Evolutionary conservation across 331 rosid species (phyloP).

Genomic region (Rhamnella rubrinervis): DNA sequence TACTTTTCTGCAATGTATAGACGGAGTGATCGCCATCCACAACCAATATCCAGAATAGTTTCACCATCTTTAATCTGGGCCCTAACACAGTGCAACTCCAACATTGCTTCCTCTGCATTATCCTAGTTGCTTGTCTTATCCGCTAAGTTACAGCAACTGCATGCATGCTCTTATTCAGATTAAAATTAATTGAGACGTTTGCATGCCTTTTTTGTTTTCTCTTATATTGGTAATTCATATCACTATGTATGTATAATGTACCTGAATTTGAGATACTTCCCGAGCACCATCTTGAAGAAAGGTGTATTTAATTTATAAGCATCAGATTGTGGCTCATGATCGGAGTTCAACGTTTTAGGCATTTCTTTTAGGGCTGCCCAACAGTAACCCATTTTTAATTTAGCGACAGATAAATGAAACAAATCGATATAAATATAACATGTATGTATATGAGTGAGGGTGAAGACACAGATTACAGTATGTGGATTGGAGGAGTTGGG

Average conservation of each 20-base stretch:
- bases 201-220: no score
- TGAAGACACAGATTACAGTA: slow-evolving; percentile 37
- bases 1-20: slow-evolving; percentile 69
- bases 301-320: slow-evolving; percentile 85
- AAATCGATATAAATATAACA: neutral
- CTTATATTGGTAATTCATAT: neutral
- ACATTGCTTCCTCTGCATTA: slow-evolving; percentile 83
- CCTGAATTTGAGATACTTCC: slow-evolving; percentile 82
- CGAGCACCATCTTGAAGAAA: slow-evolving; percentile 83
- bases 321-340: slow-evolving; percentile 53
- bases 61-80: slow-evolving; percentile 71
- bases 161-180: neutral
- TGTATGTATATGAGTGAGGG: no score
- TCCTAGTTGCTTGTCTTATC: slow-evolving; percentile 53
- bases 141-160: slow-evolving; percentile 79
- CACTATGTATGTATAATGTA: slow-evolving; percentile 1
- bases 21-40: slow-evolving; percentile 91
- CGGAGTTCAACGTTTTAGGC: slow-evolving; percentile 82
- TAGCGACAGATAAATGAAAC: neutral
- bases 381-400: neutral
- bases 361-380: slow-evolving; percentile 67
- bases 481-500: slow-evolving; percentile 51
- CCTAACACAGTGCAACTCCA: slow-evolving; percentile 68
- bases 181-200: no score
- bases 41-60: slow-evolving; percentile 76